A percentile compares a stretch with the other conserved stretches of the same genome.
Conservation (phyloP, 768 basidiomycete genomes). For the Trametes elegans region DNA sequence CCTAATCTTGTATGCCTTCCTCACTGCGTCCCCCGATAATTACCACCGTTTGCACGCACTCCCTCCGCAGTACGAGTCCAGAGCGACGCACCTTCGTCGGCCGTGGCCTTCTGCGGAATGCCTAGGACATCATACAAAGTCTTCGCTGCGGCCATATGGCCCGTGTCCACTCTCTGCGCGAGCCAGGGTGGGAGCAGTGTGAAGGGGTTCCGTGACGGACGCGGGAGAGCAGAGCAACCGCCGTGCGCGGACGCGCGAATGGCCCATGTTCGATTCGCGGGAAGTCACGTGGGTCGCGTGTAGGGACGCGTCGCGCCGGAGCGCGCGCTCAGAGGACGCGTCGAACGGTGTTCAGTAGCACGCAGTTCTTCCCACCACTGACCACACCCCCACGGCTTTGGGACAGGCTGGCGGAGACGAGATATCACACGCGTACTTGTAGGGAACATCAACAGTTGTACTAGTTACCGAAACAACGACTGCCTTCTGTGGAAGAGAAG, state of each 20-base stretch:
- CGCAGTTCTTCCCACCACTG: no score
- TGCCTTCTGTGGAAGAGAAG: constrained; percentile 3
- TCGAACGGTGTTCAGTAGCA: background rate
- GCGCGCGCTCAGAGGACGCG: constrained; percentile 1
- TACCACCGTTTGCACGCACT: background rate
- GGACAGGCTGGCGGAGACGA: no score
- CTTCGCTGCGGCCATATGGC: constrained; percentile 23
- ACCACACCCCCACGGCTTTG: no score
- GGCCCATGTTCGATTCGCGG: constrained; percentile 16
- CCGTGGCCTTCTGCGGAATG: constrained; percentile 24
- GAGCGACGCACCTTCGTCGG: constrained; percentile 28
- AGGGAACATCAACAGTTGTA: background rate
- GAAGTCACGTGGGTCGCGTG: constrained; percentile 15
- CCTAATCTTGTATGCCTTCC: constrained; percentile 31
- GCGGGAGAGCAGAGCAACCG: constrained; percentile 10
- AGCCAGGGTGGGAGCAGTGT: constrained; percentile 14
- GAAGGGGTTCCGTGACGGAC: constrained; percentile 5
- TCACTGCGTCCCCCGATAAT: constrained; percentile 24
- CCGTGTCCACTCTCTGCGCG: constrained; percentile 6
- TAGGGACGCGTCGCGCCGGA: constrained; percentile 2
- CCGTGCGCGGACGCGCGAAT: background rate
- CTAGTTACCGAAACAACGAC: background rate
- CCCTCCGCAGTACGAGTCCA: background rate
- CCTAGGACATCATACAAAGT: constrained; percentile 32
- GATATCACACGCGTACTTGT: no score